Evolutionary conservation across 2,329 filamentous ascomycete genomes (phyloP), one percentile per base, ranked within the genome.

Genomic region (Cladosporium colombiae): DNA sequence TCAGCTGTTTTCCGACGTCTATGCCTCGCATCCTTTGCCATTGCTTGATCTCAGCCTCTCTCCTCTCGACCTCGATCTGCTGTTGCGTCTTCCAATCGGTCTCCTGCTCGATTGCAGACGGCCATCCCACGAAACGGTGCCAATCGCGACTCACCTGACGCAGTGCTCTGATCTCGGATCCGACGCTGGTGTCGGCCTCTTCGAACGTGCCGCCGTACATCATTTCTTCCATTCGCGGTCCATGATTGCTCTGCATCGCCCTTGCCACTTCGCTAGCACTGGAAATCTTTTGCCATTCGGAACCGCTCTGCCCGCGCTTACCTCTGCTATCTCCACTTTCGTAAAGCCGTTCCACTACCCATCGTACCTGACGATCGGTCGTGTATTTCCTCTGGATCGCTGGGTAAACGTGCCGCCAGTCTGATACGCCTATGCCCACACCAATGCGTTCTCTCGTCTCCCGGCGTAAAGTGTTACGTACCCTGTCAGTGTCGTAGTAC

Each of bases 221-320:
- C n/a, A 23, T 60, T 33, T 60, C 57, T 44, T 60, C 57, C 57
- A 60, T 60, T 27, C 27, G 29, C n/a, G n/a, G n/a, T n/a, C 57
- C 37, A 33, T 60, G 31, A 18, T 33, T 33, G 29, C 27, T n/a
- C 37, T 60, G 57, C 31, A 21, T 60, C 31, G 57, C 57, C n/a
- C 57, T 21, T 11, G 27, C 27, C 18, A 35, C 53, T 27, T 25
- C 53, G 25, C 21, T 29, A 16, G 33, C 14, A 35, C 33, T 35
- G 33, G 14, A 23, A 14, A 25, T 29, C 21, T 11, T 21, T 57
- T 29, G 21, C 31, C 18, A 33, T 57, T 33, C 29, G 11, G 21
- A 21, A 21, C 31, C 53, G 21, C 53, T 57, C 29, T 57, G 21
- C 29, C 29, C 21, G 10, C 33, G 11, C 33, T 35, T 35, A 35